Percentiles rank a stretch among this genome's conserved stretches.
Conservation (phyloP, 176 grass and related monocot species). For the Echinochloa phyllopogon region DNA sequence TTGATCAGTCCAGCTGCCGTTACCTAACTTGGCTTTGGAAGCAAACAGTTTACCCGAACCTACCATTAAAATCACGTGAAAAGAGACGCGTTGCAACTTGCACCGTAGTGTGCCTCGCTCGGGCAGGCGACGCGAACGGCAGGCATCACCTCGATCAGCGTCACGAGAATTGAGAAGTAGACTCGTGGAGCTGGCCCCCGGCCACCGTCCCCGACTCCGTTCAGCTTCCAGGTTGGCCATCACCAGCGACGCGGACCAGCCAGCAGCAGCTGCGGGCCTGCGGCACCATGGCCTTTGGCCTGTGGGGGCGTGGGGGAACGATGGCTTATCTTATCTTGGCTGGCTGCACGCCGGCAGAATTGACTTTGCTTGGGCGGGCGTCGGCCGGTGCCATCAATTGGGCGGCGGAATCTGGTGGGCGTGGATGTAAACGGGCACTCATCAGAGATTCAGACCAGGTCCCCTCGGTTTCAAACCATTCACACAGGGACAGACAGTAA, state of each 20-base stretch:
- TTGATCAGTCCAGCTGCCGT: constrained; percentile 9
- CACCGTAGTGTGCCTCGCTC: neutral
- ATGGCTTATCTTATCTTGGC: neutral
- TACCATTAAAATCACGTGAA: neutral
- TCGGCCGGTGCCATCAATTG: constrained; percentile 29
- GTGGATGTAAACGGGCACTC: neutral
- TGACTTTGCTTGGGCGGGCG: neutral
- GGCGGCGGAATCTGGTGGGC: constrained; percentile 26
- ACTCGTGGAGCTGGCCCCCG: neutral
- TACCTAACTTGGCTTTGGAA: neutral
- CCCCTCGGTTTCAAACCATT: neutral
- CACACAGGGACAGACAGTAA: neutral
- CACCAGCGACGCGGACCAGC: neutral
- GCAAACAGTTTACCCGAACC: neutral
- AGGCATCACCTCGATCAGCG: neutral
- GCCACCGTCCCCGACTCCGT: neutral
- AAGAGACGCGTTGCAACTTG: neutral
- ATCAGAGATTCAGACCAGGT: neutral
- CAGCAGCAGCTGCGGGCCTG: neutral
- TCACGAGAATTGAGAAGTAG: neutral
- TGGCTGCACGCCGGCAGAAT: constrained; percentile 16
- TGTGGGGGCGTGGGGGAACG: neutral
- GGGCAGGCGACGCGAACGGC: neutral
- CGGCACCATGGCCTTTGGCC: neutral
- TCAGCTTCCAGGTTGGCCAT: neutral